A percentile compares a stretch with the other conserved stretches of the same genome.
Conservation (phyloP, 192 early-diverging fungal genomes). For the Coemansia sp. region DNA sequence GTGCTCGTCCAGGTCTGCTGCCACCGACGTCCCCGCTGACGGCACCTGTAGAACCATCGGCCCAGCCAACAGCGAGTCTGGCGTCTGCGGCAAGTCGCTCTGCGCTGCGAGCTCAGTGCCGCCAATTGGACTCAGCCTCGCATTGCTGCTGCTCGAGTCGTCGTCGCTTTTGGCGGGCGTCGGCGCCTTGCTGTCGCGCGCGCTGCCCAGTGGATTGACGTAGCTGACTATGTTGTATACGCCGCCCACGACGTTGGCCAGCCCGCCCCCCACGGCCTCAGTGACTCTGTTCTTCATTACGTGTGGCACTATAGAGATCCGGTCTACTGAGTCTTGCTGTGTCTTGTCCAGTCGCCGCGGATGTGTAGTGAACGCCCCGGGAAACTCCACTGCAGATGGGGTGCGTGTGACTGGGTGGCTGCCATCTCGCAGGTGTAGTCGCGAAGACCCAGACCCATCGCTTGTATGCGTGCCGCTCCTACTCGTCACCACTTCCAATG, state of each 20-base stretch:
- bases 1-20: constrained; percentile 53
- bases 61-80: constrained; percentile 14
- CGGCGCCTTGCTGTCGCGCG: not conserved
- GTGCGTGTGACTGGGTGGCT: constrained; percentile 21
- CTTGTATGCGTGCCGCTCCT: constrained; percentile 1
- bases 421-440: constrained; percentile 1
- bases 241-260: constrained; percentile 47
- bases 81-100: constrained; percentile 7
- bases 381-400: constrained; percentile 42
- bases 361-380: constrained; percentile 46
- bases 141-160: not conserved
- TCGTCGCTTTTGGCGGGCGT: constrained; percentile 4
- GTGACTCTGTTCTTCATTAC: constrained; percentile 38
- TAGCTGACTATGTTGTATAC: constrained; percentile 50
- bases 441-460: not conserved
- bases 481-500: not conserved
- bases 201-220: constrained; percentile 47
- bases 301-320: constrained; percentile 12
- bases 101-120: not conserved
- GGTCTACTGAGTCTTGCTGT: constrained; percentile 1
- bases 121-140: not conserved
- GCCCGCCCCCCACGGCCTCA: constrained; percentile 46
- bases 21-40: constrained; percentile 51
- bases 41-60: constrained; percentile 35
- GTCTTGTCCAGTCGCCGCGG: constrained; percentile 17